Percentiles rank a stretch among this genome's conserved stretches.
Conservation (phyloP, 371 early-diverging fungal species). For the Syncephalastrum sp. region DNA sequence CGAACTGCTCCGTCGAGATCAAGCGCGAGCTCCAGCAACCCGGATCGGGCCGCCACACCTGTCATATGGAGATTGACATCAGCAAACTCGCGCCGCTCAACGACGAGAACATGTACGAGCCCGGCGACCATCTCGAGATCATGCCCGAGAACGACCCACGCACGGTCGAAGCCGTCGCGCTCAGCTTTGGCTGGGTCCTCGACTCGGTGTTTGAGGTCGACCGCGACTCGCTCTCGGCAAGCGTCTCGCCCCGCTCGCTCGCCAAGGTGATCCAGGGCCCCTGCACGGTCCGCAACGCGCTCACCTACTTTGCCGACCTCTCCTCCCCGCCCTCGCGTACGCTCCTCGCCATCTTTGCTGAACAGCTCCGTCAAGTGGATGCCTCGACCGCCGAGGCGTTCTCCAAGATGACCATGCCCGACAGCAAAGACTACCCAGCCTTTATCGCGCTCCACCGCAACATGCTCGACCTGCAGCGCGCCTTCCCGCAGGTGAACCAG, state of each 20-base stretch:
- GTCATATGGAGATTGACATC: constrained; percentile 50
- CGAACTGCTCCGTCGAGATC: constrained; percentile 20
- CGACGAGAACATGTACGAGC: constrained; percentile 30
- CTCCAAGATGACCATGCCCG: constrained; percentile 37
- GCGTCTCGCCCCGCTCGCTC: constrained; percentile 49
- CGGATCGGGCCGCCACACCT: constrained; percentile 39
- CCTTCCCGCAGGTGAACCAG: constrained; percentile 45
- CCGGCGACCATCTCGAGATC: constrained; percentile 62
- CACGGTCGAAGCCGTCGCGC: constrained; percentile 43
- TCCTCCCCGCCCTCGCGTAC: constrained; percentile 46
- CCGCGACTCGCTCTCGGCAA: constrained; percentile 14
- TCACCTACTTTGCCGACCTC: constrained; percentile 51
- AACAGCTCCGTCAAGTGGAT: constrained; percentile 32
- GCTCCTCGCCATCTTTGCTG: constrained; percentile 39
- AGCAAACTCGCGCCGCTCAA: constrained; percentile 21
- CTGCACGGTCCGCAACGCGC: constrained; percentile 47
- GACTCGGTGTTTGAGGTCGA: constrained; percentile 56
- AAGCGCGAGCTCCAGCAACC: constrained; percentile 41
- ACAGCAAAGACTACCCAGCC: constrained; percentile 36
- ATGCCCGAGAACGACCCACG: constrained; percentile 43
- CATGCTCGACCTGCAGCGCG: constrained; percentile 41
- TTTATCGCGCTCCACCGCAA: constrained; percentile 48
- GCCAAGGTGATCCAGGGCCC: constrained; percentile 48
- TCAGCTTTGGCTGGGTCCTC: constrained; percentile 47
- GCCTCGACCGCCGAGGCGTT: constrained; percentile 39